Evolutionary conservation across 1,284 basidiomycete genomes (phyloP).

Genomic region (Vanrija sp.): DNA sequence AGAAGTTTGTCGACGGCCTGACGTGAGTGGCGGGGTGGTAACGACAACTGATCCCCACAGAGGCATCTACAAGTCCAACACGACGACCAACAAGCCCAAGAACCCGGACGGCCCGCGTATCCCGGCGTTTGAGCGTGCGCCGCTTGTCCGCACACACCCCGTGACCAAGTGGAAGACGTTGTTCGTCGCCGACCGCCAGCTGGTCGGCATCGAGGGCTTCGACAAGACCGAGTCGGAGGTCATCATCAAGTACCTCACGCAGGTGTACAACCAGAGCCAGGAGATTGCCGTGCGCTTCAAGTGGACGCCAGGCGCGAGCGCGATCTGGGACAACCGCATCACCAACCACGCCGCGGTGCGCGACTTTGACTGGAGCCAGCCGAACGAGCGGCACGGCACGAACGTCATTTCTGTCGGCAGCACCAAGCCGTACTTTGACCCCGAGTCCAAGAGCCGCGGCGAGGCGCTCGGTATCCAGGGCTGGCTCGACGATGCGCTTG

Average conservation of each 20-base stretch:
- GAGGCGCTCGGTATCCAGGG: conserved; percentile 18
- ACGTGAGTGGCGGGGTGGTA: conserved; percentile 13
- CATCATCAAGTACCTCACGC: conserved; percentile 34
- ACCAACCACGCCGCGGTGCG: conserved; percentile 40
- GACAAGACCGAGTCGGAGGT: conserved; percentile 26
- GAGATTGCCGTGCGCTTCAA: conserved; percentile 43
- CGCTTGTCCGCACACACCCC: conserved; percentile 27
- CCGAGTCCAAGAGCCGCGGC: conserved; percentile 17
- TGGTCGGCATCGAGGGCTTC: conserved; percentile 28
- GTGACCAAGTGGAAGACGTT: conserved; percentile 26
- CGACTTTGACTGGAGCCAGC: conserved; percentile 29
- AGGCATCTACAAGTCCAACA: conserved; percentile 31
- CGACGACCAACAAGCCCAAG: conserved; percentile 23
- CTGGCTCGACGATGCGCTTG: conserved; percentile 14
- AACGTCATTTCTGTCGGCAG: conserved; percentile 37
- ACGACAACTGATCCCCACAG: not conserved
- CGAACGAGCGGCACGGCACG: conserved; percentile 26
- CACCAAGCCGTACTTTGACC: conserved; percentile 36
- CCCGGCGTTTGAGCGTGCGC: conserved; percentile 52
- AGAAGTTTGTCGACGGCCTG: conserved; percentile 24
- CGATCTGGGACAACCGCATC: conserved; percentile 41
- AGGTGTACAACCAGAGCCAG: conserved; percentile 36
- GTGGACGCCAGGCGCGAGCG: conserved; percentile 41
- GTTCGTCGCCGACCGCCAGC: conserved; percentile 55
- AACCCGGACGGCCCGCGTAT: conserved; percentile 54